Conservation (phyloP, 805 yeast genomes). For the Teunomyces pallodes region DNA sequence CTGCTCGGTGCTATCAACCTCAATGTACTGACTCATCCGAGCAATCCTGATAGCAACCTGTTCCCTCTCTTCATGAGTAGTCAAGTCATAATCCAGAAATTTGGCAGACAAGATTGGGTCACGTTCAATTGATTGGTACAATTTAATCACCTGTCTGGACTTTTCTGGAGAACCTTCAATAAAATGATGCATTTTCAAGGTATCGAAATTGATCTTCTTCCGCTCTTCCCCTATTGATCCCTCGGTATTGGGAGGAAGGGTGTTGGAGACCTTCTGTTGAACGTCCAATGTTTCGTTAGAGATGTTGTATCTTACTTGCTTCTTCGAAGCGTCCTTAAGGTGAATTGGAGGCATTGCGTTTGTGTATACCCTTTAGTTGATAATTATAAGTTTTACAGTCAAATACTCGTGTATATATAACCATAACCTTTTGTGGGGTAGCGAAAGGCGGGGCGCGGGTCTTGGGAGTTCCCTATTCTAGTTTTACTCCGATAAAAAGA, state of each 20-base stretch:
- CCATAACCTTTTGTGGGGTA: slow-evolving; percentile 1
- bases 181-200: slow-evolving; percentile 38
- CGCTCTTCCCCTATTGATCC: slow-evolving; percentile 28
- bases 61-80: slow-evolving; percentile 28
- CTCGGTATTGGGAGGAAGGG: slow-evolving; percentile 17
- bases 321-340: background rate
- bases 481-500: background rate
- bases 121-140: slow-evolving; percentile 36
- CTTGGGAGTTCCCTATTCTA: background rate
- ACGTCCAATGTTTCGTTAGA: background rate
- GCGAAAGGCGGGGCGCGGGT: slow-evolving; percentile 1
- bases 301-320: background rate
- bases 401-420: background rate
- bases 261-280: slow-evolving; percentile 2
- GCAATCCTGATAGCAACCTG: slow-evolving; percentile 34
- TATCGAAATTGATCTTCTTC: slow-evolving; percentile 28
- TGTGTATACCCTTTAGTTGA: background rate
- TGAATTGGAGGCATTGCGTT: slow-evolving; percentile 1
- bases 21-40: slow-evolving; percentile 35
- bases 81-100: slow-evolving; percentile 31
- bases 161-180: slow-evolving; percentile 41
- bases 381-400: background rate
- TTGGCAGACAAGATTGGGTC: slow-evolving; percentile 35
- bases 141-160: slow-evolving; percentile 24
- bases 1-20: slow-evolving; percentile 27